Percentiles rank a stretch among this genome's conserved stretches.
Conservation (phyloP, 2,329 filamentous ascomycete species). For the Beauveria rudraprayagi region DNA sequence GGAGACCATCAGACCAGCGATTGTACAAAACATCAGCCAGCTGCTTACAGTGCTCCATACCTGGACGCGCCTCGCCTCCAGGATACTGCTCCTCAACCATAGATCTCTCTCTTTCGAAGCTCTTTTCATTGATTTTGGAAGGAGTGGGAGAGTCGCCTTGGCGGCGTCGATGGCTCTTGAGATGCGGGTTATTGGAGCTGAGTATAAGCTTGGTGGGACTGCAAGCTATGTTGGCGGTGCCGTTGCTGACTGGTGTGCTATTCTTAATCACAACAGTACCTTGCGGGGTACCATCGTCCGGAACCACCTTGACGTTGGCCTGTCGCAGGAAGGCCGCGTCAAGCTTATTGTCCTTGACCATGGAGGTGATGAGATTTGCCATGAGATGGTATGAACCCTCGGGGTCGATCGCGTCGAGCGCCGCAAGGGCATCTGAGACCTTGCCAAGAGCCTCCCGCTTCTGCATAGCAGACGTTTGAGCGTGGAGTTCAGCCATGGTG, state of each 20-base stretch:
- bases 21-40: slow-evolving; percentile 85
- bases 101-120: slow-evolving; percentile 39
- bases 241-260: slow-evolving; percentile 28
- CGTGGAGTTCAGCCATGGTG: slow-evolving; percentile 74
- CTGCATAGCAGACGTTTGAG: slow-evolving; percentile 57
- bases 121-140: slow-evolving; percentile 33
- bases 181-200: slow-evolving; percentile 75
- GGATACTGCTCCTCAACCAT: slow-evolving; percentile 46
- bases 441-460: slow-evolving; percentile 79
- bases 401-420: slow-evolving; percentile 78
- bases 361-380: slow-evolving; percentile 64
- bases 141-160: slow-evolving; percentile 36
- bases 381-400: slow-evolving; percentile 85
- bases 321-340: slow-evolving; percentile 38
- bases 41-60: slow-evolving; percentile 89
- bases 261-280: slow-evolving; percentile 53
- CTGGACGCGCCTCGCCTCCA: slow-evolving; percentile 48
- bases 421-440: slow-evolving; percentile 77
- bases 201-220: slow-evolving; percentile 62
- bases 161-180: slow-evolving; percentile 67
- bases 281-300: slow-evolving; percentile 38
- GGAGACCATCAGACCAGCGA: slow-evolving; percentile 80
- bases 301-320: slow-evolving; percentile 30
- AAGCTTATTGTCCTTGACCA: slow-evolving; percentile 63
- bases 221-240: background rate